phyloP scores from a whole-genome alignment of 2,329 filamentous ascomycete genomes.

The Fusarium penzigii region DNA sequence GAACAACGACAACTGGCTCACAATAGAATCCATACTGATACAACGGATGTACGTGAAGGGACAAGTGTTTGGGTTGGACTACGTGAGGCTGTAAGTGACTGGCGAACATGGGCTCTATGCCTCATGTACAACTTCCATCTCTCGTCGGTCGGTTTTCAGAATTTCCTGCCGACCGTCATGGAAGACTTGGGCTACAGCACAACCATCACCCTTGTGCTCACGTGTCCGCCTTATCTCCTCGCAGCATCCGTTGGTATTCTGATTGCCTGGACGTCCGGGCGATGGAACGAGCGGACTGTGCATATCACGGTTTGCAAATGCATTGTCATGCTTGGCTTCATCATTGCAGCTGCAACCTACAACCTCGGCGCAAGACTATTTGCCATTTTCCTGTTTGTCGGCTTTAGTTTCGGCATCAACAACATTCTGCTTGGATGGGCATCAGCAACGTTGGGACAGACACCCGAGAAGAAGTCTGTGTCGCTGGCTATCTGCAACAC shows the following conservation, averaged over 20 bases:
- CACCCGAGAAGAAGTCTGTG: constrained; percentile 45
- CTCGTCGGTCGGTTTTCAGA: constrained; percentile 30
- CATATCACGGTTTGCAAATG: constrained; percentile 32
- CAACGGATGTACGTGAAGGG: constrained; percentile 31
- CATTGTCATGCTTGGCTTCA: constrained; percentile 35
- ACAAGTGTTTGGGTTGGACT: constrained; percentile 38
- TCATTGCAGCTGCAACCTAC: constrained; percentile 27
- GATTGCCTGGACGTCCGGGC: constrained; percentile 38
- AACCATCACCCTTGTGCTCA: constrained; percentile 50
- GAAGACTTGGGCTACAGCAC: constrained; percentile 46
- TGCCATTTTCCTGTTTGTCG: constrained; percentile 41
- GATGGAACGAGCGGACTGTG: constrained; percentile 39
- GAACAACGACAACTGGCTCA: constrained; percentile 44
- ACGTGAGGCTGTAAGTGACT: constrained; percentile 26
- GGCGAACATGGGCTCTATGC: constrained; percentile 29
- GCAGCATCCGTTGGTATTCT: constrained; percentile 32
- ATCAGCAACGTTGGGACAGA: constrained; percentile 41
- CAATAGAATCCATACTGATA: constrained; percentile 36
- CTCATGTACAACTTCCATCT: constrained; percentile 31
- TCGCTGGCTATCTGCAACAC: constrained; percentile 19
- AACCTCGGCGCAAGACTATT: constrained; percentile 20
- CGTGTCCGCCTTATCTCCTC: constrained; percentile 50
- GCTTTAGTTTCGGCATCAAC: constrained; percentile 42
- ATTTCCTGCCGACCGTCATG: constrained; percentile 39
- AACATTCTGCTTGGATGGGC: constrained; percentile 46